phyloP scores from a whole-genome alignment of 2,329 filamentous ascomycete genomes.

The Ophiostoma quercus region DNA sequence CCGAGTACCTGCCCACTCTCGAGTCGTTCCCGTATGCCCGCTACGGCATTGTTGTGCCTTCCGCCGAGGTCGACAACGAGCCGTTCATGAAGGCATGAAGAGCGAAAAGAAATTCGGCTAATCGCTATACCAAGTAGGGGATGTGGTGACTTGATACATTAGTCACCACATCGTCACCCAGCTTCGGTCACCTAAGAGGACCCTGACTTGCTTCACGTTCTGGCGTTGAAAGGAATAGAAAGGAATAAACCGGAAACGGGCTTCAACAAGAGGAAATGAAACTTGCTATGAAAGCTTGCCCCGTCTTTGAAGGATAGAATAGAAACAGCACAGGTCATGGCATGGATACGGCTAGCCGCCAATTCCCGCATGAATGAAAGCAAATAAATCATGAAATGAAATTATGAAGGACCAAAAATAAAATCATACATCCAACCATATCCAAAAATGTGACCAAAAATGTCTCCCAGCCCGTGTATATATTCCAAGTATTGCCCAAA shows the following conservation, averaged over 20 bases:
- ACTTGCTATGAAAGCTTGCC: neutral
- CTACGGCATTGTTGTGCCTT: constrained; percentile 53
- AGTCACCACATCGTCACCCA: neutral
- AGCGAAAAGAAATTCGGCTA: no score
- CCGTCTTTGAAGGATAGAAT: neutral
- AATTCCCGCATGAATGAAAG: neutral
- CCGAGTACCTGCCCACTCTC: constrained; percentile 48
- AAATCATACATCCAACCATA: neutral
- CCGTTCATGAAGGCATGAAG: constrained; percentile 35
- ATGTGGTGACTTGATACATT: no score
- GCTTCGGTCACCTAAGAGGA: neutral
- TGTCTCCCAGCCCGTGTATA: neutral
- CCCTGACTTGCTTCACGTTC: neutral
- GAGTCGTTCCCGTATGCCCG: constrained; percentile 53
- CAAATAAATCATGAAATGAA: neutral
- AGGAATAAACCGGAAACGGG: constrained; percentile 3
- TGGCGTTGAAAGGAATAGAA: constrained; percentile 9
- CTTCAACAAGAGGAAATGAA: neutral
- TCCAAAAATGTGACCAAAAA: neutral
- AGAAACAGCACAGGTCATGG: neutral
- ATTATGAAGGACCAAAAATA: neutral
- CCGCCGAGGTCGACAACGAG: constrained; percentile 41
- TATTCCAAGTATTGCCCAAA: neutral
- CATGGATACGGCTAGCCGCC: neutral
- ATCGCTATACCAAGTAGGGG: no score